A percentile compares a stretch with the other conserved stretches of the same genome.
These are phyloP conservation scores for Fraxinus quadrangulata DNA, from an alignment of 257 asterid genomes.

Conservation along the genomic window DNA sequence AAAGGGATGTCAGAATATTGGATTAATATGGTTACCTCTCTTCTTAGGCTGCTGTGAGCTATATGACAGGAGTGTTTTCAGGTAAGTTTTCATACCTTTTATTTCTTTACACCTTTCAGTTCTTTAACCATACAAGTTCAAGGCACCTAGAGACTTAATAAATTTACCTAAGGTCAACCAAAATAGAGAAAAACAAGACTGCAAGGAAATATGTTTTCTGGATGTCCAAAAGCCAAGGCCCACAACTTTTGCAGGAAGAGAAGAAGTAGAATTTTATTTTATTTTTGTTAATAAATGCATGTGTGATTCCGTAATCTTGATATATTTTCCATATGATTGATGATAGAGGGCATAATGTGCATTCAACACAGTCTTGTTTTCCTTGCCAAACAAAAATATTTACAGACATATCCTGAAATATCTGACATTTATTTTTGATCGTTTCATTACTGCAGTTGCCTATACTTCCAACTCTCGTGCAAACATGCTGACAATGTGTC, in stretches of 20 bases:
- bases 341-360: background rate
- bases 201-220: background rate
- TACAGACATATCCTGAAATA: background rate
- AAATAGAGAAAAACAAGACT: background rate
- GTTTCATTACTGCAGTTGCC: slow-evolving; percentile 58
- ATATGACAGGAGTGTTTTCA: slow-evolving; percentile 55
- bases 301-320: slow-evolving; percentile 2
- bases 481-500: slow-evolving; percentile 78
- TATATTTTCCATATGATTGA: background rate
- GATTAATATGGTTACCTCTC: slow-evolving; percentile 17
- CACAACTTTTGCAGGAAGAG: background rate
- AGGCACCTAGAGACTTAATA: slow-evolving; percentile 6
- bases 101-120: slow-evolving; percentile 10
- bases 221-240: background rate
- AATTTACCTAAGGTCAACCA: background rate
- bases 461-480: slow-evolving; percentile 85
- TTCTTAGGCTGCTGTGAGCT: slow-evolving; percentile 63
- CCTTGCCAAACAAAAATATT: slow-evolving; percentile 1
- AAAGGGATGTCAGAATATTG: slow-evolving; percentile 14
- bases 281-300: background rate
- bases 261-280: background rate
- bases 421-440: slow-evolving; percentile 5
- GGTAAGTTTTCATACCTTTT: slow-evolving; percentile 32
- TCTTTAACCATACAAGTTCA: background rate
- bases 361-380: background rate